Base-by-base conservation (phyloP, 345 rosid genomes). In the Heritiera fomes region DNA sequence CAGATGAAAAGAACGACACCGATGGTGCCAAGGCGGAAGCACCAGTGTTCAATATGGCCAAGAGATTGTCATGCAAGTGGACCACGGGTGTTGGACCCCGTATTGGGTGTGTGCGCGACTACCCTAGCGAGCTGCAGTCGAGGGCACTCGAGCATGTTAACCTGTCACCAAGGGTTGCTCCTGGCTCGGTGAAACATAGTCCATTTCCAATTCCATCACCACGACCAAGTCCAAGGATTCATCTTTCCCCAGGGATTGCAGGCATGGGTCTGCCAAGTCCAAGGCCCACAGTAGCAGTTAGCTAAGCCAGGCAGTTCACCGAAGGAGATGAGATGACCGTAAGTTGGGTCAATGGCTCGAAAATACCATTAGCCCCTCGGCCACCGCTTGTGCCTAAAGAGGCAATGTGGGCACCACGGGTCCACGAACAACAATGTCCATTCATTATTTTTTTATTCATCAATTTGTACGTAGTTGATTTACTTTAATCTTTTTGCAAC, bases 181-280 rank as follows among this genome's bases (percentile, higher is more conserved):
- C 80, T 34, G 88, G 89, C n/a, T 53, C 75, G 0, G 13, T 65
- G 6, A 82, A 77, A 5, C 87, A 82, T 50, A 97, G 96, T 5
- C 99, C 98, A 3, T 86, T 93, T 50, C 99, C 98, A 3, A 87
- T 95, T 50, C 99, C 99, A 5, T 95, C 98, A 8, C 98, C 97
- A 6, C 38, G 99, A 63, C 99, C 99, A 6, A 92, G 94, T 74
- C 92, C 96, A 68, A 86, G 84, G 74, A 78, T 92, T 56, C 89
- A 85, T 82, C 79, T 95, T 71, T 95, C 99, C 0, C 99, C 98
- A 1, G 81, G 94, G 66, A 87, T 95, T 30, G 87, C 93, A 3
- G 88, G 86, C 62, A 91, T 95, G 94, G 94, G 99, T 73, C 85
- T 72, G 63, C 76, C 76, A 17, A 72, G 76, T 53, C 76, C 76